A percentile compares a stretch with the other conserved stretches of the same genome.
These are phyloP conservation scores for Phyllosticta citrichinensis DNA, from an alignment of 2,329 filamentous ascomycete species.

Conservation along the genomic window DNA sequence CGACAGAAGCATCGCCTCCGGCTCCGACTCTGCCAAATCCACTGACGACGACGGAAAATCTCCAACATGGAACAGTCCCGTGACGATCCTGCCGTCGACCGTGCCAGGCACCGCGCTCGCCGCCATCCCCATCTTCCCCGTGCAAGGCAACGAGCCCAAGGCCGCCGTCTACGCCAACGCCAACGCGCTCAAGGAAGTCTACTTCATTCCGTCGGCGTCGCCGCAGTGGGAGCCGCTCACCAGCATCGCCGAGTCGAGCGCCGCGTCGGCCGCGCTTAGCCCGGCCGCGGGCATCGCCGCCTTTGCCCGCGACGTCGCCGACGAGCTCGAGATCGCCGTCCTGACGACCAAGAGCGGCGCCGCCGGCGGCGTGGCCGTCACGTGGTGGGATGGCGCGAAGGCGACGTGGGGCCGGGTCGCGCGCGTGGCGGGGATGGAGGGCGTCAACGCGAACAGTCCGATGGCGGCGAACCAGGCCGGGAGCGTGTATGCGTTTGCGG, in stretches of 20 bases:
- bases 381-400: not conserved
- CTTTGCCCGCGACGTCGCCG: not conserved
- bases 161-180: not conserved
- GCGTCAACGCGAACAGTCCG: not conserved
- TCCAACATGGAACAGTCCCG: not conserved
- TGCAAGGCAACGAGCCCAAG: not conserved
- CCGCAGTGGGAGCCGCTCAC: not conserved
- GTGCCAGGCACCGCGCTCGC: not conserved
- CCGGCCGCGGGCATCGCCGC: not conserved
- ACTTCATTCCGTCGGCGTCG: not conserved
- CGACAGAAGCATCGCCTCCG: too few species aligned
- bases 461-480: not conserved
- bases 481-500: not conserved
- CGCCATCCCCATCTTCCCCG: not conserved
- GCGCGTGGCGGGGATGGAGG: not conserved
- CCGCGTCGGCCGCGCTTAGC: not conserved
- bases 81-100: not conserved
- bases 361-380: not conserved
- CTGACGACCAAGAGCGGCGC: not conserved
- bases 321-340: not conserved
- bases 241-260: not conserved
- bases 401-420: not conserved
- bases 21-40: not conserved
- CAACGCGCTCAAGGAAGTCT: not conserved
- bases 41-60: not conserved